Evolutionary conservation across 768 basidiomycete genomes (phyloP), one percentile per base, ranked within the genome.

Genomic region (Baorangia bicolor): DNA sequence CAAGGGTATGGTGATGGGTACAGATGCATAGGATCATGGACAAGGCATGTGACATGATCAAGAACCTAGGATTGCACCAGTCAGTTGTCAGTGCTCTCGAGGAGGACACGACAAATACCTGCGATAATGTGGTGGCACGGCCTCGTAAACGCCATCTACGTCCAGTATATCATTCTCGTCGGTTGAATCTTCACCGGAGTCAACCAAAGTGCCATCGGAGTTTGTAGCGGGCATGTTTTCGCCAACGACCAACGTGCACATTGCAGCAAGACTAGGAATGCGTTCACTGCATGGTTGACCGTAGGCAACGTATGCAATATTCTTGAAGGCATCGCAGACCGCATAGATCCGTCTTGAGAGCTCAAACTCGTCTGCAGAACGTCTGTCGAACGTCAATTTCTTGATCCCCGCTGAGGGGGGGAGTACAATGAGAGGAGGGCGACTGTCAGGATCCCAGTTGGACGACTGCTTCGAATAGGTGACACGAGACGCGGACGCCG

Each of bases 281-380:
- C 62, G 61, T 45, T 59, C 60, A 39, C 25, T 33, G 38, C 46
- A 52, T 51, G 42, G 35, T 25, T 43, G 53, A 52, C 58, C 67
- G 21, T 64, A 68, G 11, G 74, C 73, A 30, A 75, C 78, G 34
- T 77, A 61, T 4, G 80, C 70, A 41, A 85, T 64, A 52, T 83
- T 81, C 46, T 72, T 75, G 68, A 83, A 87, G 49, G 78, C 77
- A 57, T 81, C 81, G n/a, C 81, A 73, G 16, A 86, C 75, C 14
- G 79, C 80, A 62, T 82, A 75, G 10, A 85, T 75, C 30, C 71
- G 76, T 35, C 74, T 74, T 10, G 82, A 76, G 30, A 83, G 70
- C 50, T 81, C 76, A 35, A 76, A 61, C 21, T 69, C 73, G 31
- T 73, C 73, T 45, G 67, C 53, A 35, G 64, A 69, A 21, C 68